Evolutionary conservation across 495 filamentous ascomycete species (phyloP), one percentile per base, ranked within the genome.

Genomic region (Xylaria nigripes): DNA sequence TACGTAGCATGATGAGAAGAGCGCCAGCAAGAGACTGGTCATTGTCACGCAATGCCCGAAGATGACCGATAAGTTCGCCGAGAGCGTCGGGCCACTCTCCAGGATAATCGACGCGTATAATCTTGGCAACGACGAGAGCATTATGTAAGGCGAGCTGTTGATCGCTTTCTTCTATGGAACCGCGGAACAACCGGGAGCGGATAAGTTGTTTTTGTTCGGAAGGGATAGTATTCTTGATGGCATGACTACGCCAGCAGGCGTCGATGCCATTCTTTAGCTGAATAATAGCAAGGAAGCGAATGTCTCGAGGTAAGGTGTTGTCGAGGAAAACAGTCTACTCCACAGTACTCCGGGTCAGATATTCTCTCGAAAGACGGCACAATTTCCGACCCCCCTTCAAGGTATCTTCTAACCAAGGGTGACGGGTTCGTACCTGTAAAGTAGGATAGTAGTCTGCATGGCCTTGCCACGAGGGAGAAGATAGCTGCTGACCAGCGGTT

Each of bases 241-340:
- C 83, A 38, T 60, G 23, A 61, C 82, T 85, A 38, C 93, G 80
- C 93, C 93, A 98, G 67, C 88, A 89, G 66, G 86, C 90, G 61
- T 96, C 92, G 62, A 96, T 88, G 23, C 89, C 93, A 67, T 96
- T 95, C 66, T 96, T 96, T 50, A 98, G 73, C 63, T 94, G 87
- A 55, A 96, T 96, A 47, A 96, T 83, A 16, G 90, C 83, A n/a
- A 95, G 79, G 65, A 93, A 88, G 47, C 93, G 85, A 40, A 89
- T 77, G 59, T 91, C 84, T 13, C 76, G 61, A 10, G 89, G 87
- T 0, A 91, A 72, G 5, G 78, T 78, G 41, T 82, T 81, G 68
- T 96, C 86, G 44, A 95, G 71, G 64, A 89, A 96, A 6, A 86
- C 78, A 51, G 85, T 80, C 85, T 94, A 41, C n/a, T 34, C 22